These are phyloP conservation scores for Thalassiosira allenii DNA, from an alignment of 352 stramenopile species.

Conservation along the genomic window DNA sequence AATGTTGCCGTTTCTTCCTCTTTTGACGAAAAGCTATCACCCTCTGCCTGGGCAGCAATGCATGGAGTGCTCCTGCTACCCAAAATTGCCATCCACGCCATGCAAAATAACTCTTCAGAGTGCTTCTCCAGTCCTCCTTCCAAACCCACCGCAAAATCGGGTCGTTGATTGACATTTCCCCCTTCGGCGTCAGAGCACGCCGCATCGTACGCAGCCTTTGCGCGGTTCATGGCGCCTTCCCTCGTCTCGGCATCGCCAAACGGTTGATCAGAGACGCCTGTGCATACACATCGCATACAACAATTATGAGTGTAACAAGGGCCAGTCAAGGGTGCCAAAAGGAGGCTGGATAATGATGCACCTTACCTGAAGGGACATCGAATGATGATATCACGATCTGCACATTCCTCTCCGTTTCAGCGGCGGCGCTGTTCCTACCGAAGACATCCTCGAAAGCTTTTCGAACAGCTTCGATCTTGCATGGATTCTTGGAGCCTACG, in stretches of 20 bases:
- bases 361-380: constrained; percentile 49
- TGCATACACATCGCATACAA: constrained; percentile 47
- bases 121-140: constrained; percentile 85
- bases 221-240: constrained; percentile 82
- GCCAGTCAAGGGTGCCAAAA: constrained; percentile 1
- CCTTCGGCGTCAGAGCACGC: constrained; percentile 32
- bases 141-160: constrained; percentile 84
- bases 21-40: constrained; percentile 27
- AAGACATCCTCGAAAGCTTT: constrained; percentile 68
- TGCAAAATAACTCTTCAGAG: constrained; percentile 75
- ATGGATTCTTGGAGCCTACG: constrained; percentile 79
- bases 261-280: constrained; percentile 83
- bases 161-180: constrained; percentile 30
- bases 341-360: not conserved
- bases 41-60: constrained; percentile 45
- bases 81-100: constrained; percentile 84
- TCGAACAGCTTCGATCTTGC: constrained; percentile 78
- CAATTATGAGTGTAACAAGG: constrained; percentile 27
- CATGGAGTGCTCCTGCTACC: constrained; percentile 53
- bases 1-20: constrained; percentile 29
- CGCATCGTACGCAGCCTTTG: constrained; percentile 64
- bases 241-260: constrained; percentile 86
- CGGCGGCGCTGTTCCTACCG: not conserved
- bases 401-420: not conserved
- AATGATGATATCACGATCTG: constrained; percentile 48